These are phyloP conservation scores for Torulaspora microellipsoides DNA, from an alignment of 805 yeast genomes.

Conservation along the genomic window DNA sequence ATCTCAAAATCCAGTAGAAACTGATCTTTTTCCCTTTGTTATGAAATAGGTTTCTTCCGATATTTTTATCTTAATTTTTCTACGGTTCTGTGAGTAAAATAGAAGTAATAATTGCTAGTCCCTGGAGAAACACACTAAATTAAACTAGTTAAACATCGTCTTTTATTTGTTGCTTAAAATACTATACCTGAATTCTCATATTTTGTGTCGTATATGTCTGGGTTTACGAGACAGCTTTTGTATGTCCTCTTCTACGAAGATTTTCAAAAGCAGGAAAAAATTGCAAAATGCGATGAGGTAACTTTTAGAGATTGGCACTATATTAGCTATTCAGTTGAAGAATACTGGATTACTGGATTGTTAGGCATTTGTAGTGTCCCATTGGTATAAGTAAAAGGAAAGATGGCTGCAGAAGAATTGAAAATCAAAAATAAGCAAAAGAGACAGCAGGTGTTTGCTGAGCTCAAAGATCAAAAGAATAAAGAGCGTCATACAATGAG, in stretches of 20 bases:
- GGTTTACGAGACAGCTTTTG: not conserved
- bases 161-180: not conserved
- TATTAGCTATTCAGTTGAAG: not conserved
- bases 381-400: not conserved
- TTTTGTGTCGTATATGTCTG: conserved; percentile 8
- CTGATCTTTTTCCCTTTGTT: no score
- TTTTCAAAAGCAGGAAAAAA: conserved; percentile 2
- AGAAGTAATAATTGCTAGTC: no score
- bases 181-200: not conserved
- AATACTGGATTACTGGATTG: not conserved
- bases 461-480: conserved; percentile 66
- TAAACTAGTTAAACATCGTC: not conserved
- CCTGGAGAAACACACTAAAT: not conserved
- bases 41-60: no score
- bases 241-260: no score
- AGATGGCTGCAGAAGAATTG: conserved; percentile 34
- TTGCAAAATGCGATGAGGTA: conserved; percentile 14
- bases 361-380: no score
- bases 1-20: no score
- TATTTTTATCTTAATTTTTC: no score
- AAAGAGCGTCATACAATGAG: conserved; percentile 74
- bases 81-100: no score
- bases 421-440: conserved; percentile 70
- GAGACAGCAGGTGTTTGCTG: conserved; percentile 73
- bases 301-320: not conserved